phyloP scores from a whole-genome alignment of 306 rosid genomes.

The Lathyrus aphaca region DNA sequence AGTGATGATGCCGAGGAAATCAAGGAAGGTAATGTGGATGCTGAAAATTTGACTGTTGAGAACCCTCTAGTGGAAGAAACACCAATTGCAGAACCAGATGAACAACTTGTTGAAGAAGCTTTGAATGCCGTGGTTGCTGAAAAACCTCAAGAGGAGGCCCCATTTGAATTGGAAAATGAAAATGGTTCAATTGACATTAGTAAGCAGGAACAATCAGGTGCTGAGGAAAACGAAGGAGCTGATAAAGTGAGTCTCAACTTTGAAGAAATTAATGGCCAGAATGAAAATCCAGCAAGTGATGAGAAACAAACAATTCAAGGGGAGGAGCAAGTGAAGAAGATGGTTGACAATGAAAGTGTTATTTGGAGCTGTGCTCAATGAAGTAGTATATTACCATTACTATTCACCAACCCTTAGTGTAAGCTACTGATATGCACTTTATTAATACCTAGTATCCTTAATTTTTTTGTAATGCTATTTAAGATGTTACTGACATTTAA shows the following conservation, averaged over 20 bases:
- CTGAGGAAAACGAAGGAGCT: slow-evolving; percentile 47
- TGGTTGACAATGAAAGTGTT: slow-evolving; percentile 61
- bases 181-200: slow-evolving; percentile 44
- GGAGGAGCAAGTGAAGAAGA: slow-evolving; percentile 47
- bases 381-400: slow-evolving; percentile 28
- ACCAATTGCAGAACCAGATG: not conserved
- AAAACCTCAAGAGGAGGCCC: slow-evolving; percentile 30
- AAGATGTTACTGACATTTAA: slow-evolving; percentile 1
- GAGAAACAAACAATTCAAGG: slow-evolving; percentile 42
- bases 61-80: slow-evolving; percentile 40
- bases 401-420: slow-evolving; percentile 25
- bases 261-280: slow-evolving; percentile 42
- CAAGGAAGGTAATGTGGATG: slow-evolving; percentile 35
- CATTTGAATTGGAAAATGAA: slow-evolving; percentile 38
- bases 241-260: slow-evolving; percentile 40
- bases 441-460: slow-evolving; percentile 22
- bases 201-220: slow-evolving; percentile 37
- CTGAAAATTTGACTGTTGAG: slow-evolving; percentile 26
- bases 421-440: slow-evolving; percentile 49
- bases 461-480: slow-evolving; percentile 35
- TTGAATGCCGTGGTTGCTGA: slow-evolving; percentile 23
- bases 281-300: slow-evolving; percentile 41
- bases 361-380: slow-evolving; percentile 47
- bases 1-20: slow-evolving; percentile 41
- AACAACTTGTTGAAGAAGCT: not conserved